These are phyloP conservation scores for Diaporthe sp. DNA, from an alignment of 2,329 filamentous ascomycete genomes.

Conservation along the genomic window DNA sequence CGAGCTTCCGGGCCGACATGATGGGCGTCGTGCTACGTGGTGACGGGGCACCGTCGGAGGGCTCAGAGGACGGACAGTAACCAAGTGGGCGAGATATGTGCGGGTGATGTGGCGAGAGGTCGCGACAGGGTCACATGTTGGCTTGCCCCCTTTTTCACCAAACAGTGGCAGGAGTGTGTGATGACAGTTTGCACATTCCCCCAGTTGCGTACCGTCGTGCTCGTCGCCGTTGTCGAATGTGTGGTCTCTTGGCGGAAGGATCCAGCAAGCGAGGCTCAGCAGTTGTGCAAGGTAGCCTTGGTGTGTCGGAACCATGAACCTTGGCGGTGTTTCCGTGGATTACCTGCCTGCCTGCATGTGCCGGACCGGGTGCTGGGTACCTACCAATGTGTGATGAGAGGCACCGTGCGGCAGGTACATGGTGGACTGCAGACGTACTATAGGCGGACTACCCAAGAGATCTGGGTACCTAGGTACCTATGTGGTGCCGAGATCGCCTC, in stretches of 20 bases:
- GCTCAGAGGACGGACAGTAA: slow-evolving; percentile 13
- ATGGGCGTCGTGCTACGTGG: slow-evolving; percentile 39
- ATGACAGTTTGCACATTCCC: not conserved
- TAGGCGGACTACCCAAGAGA: not conserved
- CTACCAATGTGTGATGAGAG: not conserved
- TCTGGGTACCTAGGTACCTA: not conserved
- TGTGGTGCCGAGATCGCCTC: slow-evolving; percentile 2
- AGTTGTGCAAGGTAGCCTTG: not conserved
- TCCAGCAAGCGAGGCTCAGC: slow-evolving; percentile 2
- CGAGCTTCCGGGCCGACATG: slow-evolving; percentile 89
- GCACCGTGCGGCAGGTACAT: not conserved
- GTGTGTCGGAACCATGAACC: slow-evolving; percentile 12
- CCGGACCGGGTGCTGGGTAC: not conserved
- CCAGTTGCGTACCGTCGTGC: not conserved
- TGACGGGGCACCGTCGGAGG: slow-evolving; percentile 7
- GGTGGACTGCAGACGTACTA: too few relatives aligned
- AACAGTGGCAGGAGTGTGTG: not conserved
- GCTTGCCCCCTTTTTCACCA: not conserved
- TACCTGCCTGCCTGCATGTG: not conserved
- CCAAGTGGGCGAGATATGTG: not conserved
- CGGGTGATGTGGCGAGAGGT: not conserved
- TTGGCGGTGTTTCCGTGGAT: slow-evolving; percentile 1
- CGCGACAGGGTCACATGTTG: slow-evolving; percentile 18
- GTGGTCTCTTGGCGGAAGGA: not conserved
- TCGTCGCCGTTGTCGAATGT: not conserved